Percentiles rank a stretch among this genome's conserved stretches.
These are phyloP conservation scores for Ascodesmis nigricans DNA, from an alignment of 495 filamentous ascomycete species.

Conservation along the genomic window DNA sequence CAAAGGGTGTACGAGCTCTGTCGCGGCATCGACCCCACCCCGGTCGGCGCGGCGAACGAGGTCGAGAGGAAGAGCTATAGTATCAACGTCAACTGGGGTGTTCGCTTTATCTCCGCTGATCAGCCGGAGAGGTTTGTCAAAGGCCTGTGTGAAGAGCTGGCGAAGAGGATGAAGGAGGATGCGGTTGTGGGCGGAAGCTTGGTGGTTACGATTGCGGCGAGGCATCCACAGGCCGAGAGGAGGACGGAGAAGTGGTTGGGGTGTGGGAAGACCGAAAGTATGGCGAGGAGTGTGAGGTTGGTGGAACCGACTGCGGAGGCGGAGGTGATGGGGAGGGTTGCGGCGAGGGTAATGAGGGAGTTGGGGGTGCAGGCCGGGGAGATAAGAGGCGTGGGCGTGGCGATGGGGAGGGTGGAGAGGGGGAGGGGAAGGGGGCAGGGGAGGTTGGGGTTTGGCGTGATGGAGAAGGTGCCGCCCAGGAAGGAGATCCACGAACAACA, in stretches of 20 bases:
- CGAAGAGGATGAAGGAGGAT: constrained; percentile 57
- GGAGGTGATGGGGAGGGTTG: constrained; percentile 51
- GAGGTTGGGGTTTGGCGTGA: constrained; percentile 10
- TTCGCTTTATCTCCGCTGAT: constrained; percentile 69
- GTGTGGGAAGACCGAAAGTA: constrained; percentile 83
- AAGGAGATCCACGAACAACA: too few relatives aligned
- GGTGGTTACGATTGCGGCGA: constrained; percentile 81
- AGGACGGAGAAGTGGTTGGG: constrained; percentile 89
- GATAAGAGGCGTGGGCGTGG: constrained; percentile 67
- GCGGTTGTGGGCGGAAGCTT: constrained; percentile 67
- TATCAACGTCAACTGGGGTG: constrained; percentile 94
- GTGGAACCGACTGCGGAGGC: constrained; percentile 59
- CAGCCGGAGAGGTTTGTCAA: constrained; percentile 80
- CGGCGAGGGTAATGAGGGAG: constrained; percentile 58
- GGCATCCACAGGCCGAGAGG: constrained; percentile 63
- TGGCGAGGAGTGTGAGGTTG: constrained; percentile 64
- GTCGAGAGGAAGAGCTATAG: constrained; percentile 65
- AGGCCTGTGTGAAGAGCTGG: constrained; percentile 61
- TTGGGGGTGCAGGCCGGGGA: constrained; percentile 75
- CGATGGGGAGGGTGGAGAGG: constrained; percentile 77
- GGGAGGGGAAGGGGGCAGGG: constrained; percentile 30
- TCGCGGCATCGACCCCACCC: constrained; percentile 63
- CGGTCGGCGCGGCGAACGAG: constrained; percentile 42
- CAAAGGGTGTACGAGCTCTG: constrained; percentile 80
- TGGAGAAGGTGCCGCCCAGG: too few relatives aligned